Conservation (phyloP, 306 rosid genomes). For the Cucurbita pepo region DNA sequence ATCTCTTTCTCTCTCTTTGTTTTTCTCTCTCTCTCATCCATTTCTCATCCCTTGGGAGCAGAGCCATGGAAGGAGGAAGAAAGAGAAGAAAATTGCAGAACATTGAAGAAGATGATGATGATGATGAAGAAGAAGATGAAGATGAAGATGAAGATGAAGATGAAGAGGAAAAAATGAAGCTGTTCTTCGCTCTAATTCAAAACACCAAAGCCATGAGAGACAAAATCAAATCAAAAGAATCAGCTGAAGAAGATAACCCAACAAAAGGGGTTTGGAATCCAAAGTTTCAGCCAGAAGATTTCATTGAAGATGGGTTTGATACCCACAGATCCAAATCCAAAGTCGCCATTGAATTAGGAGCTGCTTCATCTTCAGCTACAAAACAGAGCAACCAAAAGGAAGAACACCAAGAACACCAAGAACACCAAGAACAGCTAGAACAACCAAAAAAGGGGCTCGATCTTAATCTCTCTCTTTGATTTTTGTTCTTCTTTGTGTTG, state of each 20-base stretch:
- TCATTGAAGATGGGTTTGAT: constrained; percentile 11
- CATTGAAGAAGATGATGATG: constrained; percentile 19
- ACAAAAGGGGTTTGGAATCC: constrained; percentile 41
- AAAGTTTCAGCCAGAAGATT: constrained; percentile 58
- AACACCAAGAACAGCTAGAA: constrained; percentile 1
- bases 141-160: constrained; percentile 30
- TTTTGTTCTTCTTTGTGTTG: background rate
- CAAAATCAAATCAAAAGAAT: constrained; percentile 7
- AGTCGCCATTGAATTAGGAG: background rate
- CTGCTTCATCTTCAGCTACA: background rate
- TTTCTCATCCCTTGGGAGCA: background rate
- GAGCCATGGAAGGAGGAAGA: constrained; percentile 35
- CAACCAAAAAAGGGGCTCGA: background rate
- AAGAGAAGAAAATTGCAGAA: constrained; percentile 41
- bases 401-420: background rate
- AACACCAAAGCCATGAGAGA: constrained; percentile 41
- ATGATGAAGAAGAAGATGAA: constrained; percentile 34
- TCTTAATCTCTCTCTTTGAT: constrained; percentile 1
- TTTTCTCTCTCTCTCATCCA: background rate
- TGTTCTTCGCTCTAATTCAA: constrained; percentile 55
- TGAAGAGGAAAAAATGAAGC: constrained; percentile 48
- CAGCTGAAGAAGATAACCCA: constrained; percentile 1
- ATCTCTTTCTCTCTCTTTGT: background rate
- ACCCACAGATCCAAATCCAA: background rate
- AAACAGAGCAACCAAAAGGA: background rate